Evolutionary conservation across 2,329 filamentous ascomycete genomes (phyloP), one percentile per base, ranked within the genome.

Genomic region (Monosporascus sp.): DNA sequence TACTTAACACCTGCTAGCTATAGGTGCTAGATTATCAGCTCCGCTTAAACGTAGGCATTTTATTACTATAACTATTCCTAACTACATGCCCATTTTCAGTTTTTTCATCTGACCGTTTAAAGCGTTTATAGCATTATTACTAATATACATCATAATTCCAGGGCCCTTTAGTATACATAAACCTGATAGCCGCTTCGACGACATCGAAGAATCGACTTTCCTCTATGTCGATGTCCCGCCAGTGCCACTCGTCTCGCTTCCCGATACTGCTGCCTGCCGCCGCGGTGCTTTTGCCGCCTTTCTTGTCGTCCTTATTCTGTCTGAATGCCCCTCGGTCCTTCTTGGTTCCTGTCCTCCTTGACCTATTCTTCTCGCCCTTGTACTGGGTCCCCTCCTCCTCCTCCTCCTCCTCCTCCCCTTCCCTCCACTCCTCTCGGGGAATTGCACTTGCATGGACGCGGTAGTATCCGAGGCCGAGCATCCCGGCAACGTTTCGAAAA

Each of bases 401-500:
- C 18, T 31, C 11, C 22, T 14, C 55, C 49, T 43, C 51, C 26
- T 53, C 41, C 47, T 50, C 50, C 20, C 24, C 37, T 24, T 43
- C 24, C 15, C 22, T 28, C 35, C 31, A 41, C 18, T 54, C 15
- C 20, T 52, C 49, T 11, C 51, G 54, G 17, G 45, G 22, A 15
- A 57, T 51, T 14, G 45, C 50, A 7, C 35, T 52, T 8, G 65
- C 69, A 53, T 74, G 69, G 5, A 65, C 59, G 31, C 66, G 64
- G 48, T 74, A 73, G 60, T 76, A 76, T 11, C 52, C 59, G 18
- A 70, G 61, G 1, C 70, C 69, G 11, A 64, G 57, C 61, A 75
- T 65, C 40, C 59, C 63, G 5, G 73, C 73, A 2, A 77, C 52
- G 58, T 76, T 76, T 24, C 70, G 65, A 55, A 76, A 77, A 1